Percentiles rank a stretch among this genome's conserved stretches.
Evolutionary conservation across 805 yeast species (phyloP).

Genomic region (Candida montana): DNA sequence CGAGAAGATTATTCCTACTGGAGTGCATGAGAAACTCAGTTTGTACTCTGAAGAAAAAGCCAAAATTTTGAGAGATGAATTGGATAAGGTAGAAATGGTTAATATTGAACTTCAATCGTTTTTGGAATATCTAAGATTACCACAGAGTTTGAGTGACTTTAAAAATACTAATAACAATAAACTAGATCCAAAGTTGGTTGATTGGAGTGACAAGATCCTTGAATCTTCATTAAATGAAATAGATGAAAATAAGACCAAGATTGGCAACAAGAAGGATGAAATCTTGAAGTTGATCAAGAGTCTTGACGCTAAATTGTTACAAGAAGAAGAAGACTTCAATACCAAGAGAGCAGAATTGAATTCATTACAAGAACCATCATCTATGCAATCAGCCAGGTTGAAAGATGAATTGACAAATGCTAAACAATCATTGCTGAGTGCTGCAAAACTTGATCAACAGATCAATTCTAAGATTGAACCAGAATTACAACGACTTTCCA

Average conservation of each 20-base stretch:
- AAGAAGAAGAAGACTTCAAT: conserved; percentile 33
- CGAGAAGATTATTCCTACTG: conserved; percentile 75
- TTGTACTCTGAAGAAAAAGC: conserved; percentile 89
- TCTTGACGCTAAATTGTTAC: conserved; percentile 29
- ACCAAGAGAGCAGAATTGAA: conserved; percentile 31
- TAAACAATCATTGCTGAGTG: conserved; percentile 56
- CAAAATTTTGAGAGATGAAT: conserved; percentile 61
- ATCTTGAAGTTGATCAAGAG: conserved; percentile 32
- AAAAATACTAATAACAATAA: conserved; percentile 28
- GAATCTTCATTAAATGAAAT: conserved; percentile 27
- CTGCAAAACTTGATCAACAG: conserved; percentile 53
- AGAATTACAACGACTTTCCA: conserved; percentile 35
- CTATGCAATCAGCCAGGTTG: conserved; percentile 32
- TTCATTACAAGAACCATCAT: conserved; percentile 30
- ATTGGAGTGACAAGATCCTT: conserved; percentile 25
- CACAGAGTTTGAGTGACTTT: conserved; percentile 54
- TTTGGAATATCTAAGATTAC: conserved; percentile 74
- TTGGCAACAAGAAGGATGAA: conserved; percentile 30
- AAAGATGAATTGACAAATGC: conserved; percentile 54
- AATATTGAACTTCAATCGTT: conserved; percentile 75
- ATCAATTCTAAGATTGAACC: conserved; percentile 44
- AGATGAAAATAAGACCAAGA: conserved; percentile 23
- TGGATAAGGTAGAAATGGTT: conserved; percentile 71
- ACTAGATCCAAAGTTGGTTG: conserved; percentile 27
- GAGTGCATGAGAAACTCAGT: conserved; percentile 82